Evolutionary conservation across 2,329 filamentous ascomycete species (phyloP), one percentile per base, ranked within the genome.

Genomic region (Alternaria metachromatica): DNA sequence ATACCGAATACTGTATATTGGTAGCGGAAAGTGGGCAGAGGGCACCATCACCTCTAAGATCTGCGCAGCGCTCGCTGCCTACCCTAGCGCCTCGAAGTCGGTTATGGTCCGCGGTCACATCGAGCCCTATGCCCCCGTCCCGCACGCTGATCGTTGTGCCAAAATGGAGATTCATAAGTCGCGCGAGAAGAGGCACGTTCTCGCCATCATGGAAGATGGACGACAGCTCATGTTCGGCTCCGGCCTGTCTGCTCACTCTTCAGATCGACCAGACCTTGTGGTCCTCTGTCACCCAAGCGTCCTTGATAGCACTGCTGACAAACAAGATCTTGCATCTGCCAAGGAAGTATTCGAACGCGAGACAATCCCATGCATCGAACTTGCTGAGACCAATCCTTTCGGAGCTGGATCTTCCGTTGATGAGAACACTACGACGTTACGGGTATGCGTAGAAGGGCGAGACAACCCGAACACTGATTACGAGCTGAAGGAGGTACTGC

Each of bases 51-150:
- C 71, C 26, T 61, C 63, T 8, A 71, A 76, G 30, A 75, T 80
- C 30, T 72, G 70, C n/a, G 69, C 72, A 25, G 77, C 78, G 23
- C 72, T 80, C 43, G 66, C 70, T 53, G 71, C 76, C 12, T 71
- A 73, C 33, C 73, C 75, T 50, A 70, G 71, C 53, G 67, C 72
- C 11, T 79, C 77, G 41, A 71, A 76, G 62, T 79, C 76, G 58
- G 74, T 76, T 55, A 74, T 79, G 69, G 75, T 80, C 20, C 72
- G 71, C 56, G 73, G 77, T 25, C 73, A 76, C 60, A 70, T 79
- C 56, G 74, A 79, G 60, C 72, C 72, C 5, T 73, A 73, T 25
- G 71, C 71, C 50, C 71, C 73, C 12, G 69, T 77, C 28, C 69
- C 79, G 11, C 66, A 76, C 49, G 66, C 72, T 25, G 71, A 77